Evolutionary conservation across 148 eudicot genomes (phyloP).

Genomic region (Silene conica): DNA sequence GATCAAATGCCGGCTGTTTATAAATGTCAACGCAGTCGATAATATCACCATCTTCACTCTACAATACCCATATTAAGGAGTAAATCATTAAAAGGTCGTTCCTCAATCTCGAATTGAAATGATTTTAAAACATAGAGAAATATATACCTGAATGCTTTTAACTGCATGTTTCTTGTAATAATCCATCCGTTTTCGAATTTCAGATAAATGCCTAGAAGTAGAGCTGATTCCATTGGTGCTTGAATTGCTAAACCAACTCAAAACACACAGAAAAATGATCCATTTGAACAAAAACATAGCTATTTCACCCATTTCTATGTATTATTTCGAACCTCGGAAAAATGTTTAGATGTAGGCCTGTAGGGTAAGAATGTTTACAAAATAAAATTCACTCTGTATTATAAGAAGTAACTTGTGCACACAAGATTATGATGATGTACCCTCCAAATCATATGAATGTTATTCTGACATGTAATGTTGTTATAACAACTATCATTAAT

Average conservation of each 20-base stretch:
- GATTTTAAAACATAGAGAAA: not conserved
- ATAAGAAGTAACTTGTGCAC: not conserved
- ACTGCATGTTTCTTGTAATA: conserved; percentile 19
- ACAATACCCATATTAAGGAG: not conserved
- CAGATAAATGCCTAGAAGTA: not conserved
- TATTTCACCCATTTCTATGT: conserved; percentile 6
- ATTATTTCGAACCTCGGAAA: not conserved
- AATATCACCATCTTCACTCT: too few species aligned
- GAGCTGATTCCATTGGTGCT: conserved; percentile 4
- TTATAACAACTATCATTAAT: not conserved
- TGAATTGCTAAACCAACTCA: conserved; percentile 7
- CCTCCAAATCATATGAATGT: conserved; percentile 24
- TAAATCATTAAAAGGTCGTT: not conserved
- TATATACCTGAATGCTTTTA: conserved; percentile 23
- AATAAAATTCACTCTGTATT: not conserved
- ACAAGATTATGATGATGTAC: conserved; percentile 14
- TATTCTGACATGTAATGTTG: conserved; percentile 4
- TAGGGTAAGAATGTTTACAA: not conserved
- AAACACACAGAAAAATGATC: conserved; percentile 19
- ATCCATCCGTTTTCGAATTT: not conserved
- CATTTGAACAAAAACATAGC: conserved; percentile 2
- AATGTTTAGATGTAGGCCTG: too few species aligned
- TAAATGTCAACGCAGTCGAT: too few species aligned
- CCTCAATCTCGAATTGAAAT: not conserved
- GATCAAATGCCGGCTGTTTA: not conserved